These are phyloP conservation scores for Zoysia matrella DNA, from an alignment of 202 grass and related monocot species.

Conservation along the genomic window DNA sequence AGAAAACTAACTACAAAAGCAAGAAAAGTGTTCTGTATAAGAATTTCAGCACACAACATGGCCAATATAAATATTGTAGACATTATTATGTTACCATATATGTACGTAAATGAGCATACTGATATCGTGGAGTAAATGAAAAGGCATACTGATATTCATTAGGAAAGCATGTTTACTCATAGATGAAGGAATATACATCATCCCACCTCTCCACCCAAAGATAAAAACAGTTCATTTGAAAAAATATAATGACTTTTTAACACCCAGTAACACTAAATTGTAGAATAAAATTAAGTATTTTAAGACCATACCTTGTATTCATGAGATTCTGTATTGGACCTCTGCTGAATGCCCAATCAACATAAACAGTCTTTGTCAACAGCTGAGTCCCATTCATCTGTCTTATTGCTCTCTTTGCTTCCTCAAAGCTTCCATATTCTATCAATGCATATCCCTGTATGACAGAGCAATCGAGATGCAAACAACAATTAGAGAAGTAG, in stretches of 20 bases:
- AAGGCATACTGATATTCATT: too few relatives aligned
- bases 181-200: too few relatives aligned
- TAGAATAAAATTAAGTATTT: neutral
- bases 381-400: conserved; percentile 65
- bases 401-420: conserved; percentile 76
- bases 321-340: conserved; percentile 56
- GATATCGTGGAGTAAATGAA: conserved; percentile 12
- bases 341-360: conserved; percentile 95
- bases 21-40: neutral
- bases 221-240: neutral
- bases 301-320: conserved; percentile 33
- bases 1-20: neutral
- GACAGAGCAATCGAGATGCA: neutral
- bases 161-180: too few relatives aligned
- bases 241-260: neutral
- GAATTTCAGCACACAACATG: conserved; percentile 11
- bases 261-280: neutral
- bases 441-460: conserved; percentile 88
- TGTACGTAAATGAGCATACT: neutral
- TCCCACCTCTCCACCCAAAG: too few relatives aligned
- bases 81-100: neutral
- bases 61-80: neutral
- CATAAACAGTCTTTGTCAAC: conserved; percentile 76
- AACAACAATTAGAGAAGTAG: conserved; percentile 32
- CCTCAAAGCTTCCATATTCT: conserved; percentile 85